Conservation (phyloP, 306 rosid genomes). For the Medicago arabica region DNA sequence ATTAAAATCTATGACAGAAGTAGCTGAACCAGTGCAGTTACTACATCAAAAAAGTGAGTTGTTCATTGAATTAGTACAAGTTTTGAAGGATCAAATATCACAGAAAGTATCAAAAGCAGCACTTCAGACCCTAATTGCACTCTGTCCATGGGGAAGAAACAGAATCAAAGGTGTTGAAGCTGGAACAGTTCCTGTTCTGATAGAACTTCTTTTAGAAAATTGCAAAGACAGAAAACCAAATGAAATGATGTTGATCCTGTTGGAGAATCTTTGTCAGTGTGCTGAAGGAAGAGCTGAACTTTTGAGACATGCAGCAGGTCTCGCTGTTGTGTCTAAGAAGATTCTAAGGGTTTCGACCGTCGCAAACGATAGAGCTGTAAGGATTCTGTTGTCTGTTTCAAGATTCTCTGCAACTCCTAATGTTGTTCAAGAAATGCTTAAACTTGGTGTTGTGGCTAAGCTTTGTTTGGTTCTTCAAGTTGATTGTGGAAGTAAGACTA, state of each 20-base stretch:
- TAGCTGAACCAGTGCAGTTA: constrained; percentile 54
- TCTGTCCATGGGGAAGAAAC: constrained; percentile 71
- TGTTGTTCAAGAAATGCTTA: constrained; percentile 77
- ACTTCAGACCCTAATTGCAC: constrained; percentile 55
- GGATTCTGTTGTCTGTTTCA: constrained; percentile 58
- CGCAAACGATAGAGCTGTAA: constrained; percentile 73
- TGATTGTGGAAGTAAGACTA: constrained; percentile 77
- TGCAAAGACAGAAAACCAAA: constrained; percentile 53
- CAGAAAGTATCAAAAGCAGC: constrained; percentile 60
- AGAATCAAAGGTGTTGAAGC: constrained; percentile 67
- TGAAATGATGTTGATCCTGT: constrained; percentile 65
- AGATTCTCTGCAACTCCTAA: constrained; percentile 62
- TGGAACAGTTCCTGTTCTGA: constrained; percentile 61
- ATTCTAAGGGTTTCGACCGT: constrained; percentile 73
- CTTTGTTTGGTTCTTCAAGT: constrained; percentile 79
- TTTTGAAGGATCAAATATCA: constrained; percentile 65
- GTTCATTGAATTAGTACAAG: constrained; percentile 58
- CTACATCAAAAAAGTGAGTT: constrained; percentile 44
- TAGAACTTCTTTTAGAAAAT: constrained; percentile 66
- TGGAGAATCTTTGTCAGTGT: constrained; percentile 68
- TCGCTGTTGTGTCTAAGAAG: constrained; percentile 79
- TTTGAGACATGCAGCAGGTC: constrained; percentile 74
- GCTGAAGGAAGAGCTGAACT: constrained; percentile 86
- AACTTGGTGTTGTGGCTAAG: constrained; percentile 79
- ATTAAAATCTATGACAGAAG: constrained; percentile 63